These are phyloP conservation scores for Mortierella alpina DNA, from an alignment of 192 early-diverging fungal species.

Conservation along the genomic window DNA sequence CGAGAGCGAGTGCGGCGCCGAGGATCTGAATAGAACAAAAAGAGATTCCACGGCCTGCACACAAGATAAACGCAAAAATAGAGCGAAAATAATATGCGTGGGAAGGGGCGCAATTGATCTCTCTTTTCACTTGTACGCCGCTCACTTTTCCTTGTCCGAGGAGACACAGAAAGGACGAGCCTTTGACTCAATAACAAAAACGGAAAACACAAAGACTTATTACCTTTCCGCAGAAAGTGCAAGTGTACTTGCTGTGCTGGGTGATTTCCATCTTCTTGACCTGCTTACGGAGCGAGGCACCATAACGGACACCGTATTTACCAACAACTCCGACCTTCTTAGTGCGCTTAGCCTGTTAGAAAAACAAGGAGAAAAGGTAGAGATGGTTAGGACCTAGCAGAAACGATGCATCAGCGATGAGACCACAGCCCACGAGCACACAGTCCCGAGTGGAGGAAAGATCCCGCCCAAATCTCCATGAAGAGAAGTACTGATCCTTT, in stretches of 20 bases:
- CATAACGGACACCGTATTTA: slow-evolving; percentile 99
- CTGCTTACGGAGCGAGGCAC: slow-evolving; percentile 98
- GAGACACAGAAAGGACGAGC: background rate
- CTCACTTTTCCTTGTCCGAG: no score
- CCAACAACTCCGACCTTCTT: slow-evolving; percentile 99
- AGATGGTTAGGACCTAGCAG: background rate
- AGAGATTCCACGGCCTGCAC: slow-evolving; percentile 6
- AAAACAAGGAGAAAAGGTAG: background rate
- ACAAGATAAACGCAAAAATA: background rate
- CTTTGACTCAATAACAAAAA: background rate
- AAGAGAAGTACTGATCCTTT: no score
- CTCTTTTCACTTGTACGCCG: no score
- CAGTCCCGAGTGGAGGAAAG: no score
- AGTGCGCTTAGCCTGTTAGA: slow-evolving; percentile 87
- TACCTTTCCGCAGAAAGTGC: slow-evolving; percentile 99
- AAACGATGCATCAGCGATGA: background rate
- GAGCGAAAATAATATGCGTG: no score
- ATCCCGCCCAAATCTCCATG: no score
- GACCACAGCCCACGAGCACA: background rate
- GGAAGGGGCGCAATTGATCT: no score
- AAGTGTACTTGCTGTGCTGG: slow-evolving; percentile 99
- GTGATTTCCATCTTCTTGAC: slow-evolving; percentile 94
- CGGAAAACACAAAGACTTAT: background rate
- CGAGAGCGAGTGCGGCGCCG: background rate
- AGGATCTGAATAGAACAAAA: background rate